Conservation (phyloP, 768 basidiomycete species). For the Chalciporus piperatus region DNA sequence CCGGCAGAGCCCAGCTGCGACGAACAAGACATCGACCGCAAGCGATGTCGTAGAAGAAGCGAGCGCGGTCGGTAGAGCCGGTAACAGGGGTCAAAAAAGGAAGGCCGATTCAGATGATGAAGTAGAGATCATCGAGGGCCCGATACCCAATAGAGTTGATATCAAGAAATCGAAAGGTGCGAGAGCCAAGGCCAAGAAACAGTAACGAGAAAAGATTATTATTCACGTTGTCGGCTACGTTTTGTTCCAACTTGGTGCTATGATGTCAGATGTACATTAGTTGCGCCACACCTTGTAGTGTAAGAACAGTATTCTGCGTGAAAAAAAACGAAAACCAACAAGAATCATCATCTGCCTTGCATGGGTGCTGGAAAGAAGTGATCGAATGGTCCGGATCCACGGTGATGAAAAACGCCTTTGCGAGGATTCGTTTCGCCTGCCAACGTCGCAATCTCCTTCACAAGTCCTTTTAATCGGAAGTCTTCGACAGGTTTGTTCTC, state of each 20-base stretch:
- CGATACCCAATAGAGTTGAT: constrained; percentile 37
- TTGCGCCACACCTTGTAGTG: neutral
- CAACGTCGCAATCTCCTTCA: constrained; percentile 47
- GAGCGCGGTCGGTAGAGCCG: constrained; percentile 6
- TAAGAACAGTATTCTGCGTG: neutral
- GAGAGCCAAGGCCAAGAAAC: constrained; percentile 44
- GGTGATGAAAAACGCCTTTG: neutral
- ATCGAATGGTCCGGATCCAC: constrained; percentile 40
- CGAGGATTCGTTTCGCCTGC: constrained; percentile 47
- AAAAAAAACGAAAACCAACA: neutral
- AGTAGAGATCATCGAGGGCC: constrained; percentile 50
- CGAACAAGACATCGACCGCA: constrained; percentile 39
- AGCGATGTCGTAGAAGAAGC: constrained; percentile 47
- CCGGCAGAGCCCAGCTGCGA: constrained; percentile 49
- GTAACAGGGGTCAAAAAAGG: constrained; percentile 40
- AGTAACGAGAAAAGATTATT: constrained; percentile 18
- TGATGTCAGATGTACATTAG: neutral
- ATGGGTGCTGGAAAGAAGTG: constrained; percentile 38
- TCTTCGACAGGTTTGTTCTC: constrained; percentile 53
- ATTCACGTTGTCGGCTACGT: neutral
- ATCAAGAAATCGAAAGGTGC: constrained; percentile 29
- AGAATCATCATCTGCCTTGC: neutral
- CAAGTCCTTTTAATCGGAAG: constrained; percentile 58
- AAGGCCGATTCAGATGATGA: constrained; percentile 57
- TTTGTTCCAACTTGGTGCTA: neutral